Percentiles rank a stretch among this genome's conserved stretches.
Conservation (phyloP, 208 protist genomes). For the Vickermania ingenoplastis region DNA sequence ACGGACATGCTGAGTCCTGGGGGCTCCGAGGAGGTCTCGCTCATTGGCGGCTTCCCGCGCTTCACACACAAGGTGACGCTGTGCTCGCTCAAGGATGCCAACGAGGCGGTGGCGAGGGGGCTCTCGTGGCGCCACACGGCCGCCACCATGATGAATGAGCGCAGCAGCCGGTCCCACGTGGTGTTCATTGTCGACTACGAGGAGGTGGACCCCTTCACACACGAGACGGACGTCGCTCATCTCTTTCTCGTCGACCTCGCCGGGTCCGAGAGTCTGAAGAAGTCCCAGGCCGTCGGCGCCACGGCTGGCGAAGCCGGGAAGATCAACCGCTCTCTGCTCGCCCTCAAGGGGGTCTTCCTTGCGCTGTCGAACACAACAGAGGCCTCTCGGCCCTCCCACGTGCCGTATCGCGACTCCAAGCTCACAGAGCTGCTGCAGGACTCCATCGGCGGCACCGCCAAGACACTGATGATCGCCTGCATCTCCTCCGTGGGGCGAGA, state of each 20-base stretch:
- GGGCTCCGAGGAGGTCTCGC: constrained; percentile 68
- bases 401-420: constrained; percentile 92
- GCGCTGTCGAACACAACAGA: constrained; percentile 80
- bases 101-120: constrained; percentile 57
- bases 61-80: constrained; percentile 60
- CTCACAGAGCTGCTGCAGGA: constrained; percentile 93
- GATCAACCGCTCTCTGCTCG: constrained; percentile 90
- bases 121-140: constrained; percentile 78
- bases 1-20: constrained; percentile 85
- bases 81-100: constrained; percentile 56
- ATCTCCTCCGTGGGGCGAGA: constrained; percentile 90
- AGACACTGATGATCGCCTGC: constrained; percentile 93
- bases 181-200: constrained; percentile 93
- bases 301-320: constrained; percentile 84
- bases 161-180: constrained; percentile 95
- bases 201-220: constrained; percentile 75
- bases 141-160: constrained; percentile 93
- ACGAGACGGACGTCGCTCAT: constrained; percentile 85
- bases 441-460: constrained; percentile 88
- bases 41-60: constrained; percentile 77
- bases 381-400: constrained; percentile 69
- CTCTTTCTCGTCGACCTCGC: constrained; percentile 96
- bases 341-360: constrained; percentile 91
- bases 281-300: constrained; percentile 80
- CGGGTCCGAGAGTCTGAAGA: constrained; percentile 90